Conservation (phyloP, 2,329 filamentous ascomycete species). For the Dothistroma septosporum region DNA sequence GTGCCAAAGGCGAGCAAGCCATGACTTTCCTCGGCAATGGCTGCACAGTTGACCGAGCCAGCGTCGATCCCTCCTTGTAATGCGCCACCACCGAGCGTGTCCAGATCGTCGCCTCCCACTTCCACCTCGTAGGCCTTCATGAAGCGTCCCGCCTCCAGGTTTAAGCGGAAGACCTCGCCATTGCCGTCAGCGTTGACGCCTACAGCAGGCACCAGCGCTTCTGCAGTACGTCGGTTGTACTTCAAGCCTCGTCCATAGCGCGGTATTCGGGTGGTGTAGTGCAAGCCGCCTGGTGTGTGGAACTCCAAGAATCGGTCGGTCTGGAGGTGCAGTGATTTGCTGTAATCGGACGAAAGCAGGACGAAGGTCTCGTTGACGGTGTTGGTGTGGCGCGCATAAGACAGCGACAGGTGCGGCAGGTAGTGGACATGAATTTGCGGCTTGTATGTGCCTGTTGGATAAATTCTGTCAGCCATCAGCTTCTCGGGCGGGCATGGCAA, state of each 20-base stretch:
- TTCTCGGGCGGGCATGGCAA: neutral
- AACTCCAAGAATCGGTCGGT: constrained; percentile 88
- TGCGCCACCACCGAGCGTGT: constrained; percentile 62
- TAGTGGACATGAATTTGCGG: constrained; percentile 95
- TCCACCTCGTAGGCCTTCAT: constrained; percentile 93
- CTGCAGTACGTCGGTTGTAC: constrained; percentile 76
- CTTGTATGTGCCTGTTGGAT: constrained; percentile 58
- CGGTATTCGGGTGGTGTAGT: constrained; percentile 84
- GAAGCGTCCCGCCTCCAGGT: constrained; percentile 85
- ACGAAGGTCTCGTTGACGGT: constrained; percentile 88
- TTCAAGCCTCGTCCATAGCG: constrained; percentile 86
- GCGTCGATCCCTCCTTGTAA: constrained; percentile 82
- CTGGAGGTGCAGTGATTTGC: constrained; percentile 91
- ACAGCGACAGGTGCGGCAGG: constrained; percentile 87
- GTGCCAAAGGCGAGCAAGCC: constrained; percentile 92
- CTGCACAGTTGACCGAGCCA: constrained; percentile 80
- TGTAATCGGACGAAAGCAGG: constrained; percentile 83
- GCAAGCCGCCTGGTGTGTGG: constrained; percentile 81
- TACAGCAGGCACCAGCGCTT: constrained; percentile 81
- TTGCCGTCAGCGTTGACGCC: constrained; percentile 80
- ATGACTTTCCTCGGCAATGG: constrained; percentile 83
- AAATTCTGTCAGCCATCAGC: constrained; percentile 27
- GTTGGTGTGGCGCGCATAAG: constrained; percentile 86
- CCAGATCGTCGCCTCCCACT: constrained; percentile 76
- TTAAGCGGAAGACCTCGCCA: constrained; percentile 89